These are phyloP conservation scores for Hamamelis virginiana DNA, from an alignment of 164 flowering plant genomes.

Conservation along the genomic window DNA sequence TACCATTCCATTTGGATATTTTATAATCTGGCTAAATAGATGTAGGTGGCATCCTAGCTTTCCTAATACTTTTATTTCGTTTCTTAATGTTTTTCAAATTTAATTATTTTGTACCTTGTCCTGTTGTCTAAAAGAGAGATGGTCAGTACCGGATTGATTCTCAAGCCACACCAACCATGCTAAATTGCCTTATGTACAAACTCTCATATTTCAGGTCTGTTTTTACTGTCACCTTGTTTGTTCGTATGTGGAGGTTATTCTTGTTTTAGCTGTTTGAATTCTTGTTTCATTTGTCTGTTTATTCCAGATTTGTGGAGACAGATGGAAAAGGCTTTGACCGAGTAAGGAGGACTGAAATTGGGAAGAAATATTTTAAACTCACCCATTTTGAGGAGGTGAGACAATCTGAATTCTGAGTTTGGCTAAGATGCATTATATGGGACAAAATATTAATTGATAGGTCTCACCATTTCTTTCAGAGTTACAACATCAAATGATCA, in stretches of 20 bases:
- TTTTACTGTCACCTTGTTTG: slow-evolving; percentile 1
- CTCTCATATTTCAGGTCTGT: slow-evolving; percentile 93
- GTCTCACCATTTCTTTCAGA: not conserved
- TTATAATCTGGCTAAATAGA: no score
- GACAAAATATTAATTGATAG: not conserved
- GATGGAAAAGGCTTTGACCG: slow-evolving; percentile 94
- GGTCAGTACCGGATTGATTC: slow-evolving; percentile 96
- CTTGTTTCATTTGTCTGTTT: not conserved
- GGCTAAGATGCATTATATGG: not conserved
- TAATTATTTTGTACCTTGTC: not conserved
- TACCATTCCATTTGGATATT: no score
- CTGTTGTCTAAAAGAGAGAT: slow-evolving; percentile 60
- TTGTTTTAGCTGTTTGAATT: slow-evolving; percentile 1
- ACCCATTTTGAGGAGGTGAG: slow-evolving; percentile 97
- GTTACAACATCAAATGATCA: not conserved
- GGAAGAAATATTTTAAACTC: slow-evolving; percentile 91
- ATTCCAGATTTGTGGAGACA: slow-evolving; percentile 83
- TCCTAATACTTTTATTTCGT: not conserved
- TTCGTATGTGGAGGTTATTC: not conserved
- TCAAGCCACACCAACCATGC: slow-evolving; percentile 96
- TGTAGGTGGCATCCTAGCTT: not conserved
- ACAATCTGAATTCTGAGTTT: not conserved
- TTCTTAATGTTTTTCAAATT: not conserved
- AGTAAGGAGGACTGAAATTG: slow-evolving; percentile 94
- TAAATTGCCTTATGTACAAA: slow-evolving; percentile 94